A percentile compares a stretch with the other conserved stretches of the same genome.
phyloP scores from a whole-genome alignment of 1,139 yeast species.

The Magnusiomyces suaveolens region DNA sequence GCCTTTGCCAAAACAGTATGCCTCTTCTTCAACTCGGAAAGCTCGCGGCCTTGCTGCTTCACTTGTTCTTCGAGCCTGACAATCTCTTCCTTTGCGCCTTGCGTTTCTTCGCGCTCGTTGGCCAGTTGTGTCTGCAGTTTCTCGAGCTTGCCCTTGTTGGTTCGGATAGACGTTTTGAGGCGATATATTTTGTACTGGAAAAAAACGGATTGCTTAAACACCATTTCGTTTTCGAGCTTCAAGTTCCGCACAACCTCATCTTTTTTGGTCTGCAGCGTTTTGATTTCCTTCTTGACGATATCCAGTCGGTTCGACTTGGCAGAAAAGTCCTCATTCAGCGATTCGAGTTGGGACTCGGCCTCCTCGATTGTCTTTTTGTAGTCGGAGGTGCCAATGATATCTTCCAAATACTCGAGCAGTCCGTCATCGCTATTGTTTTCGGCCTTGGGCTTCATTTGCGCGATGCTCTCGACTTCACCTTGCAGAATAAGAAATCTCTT shows the following conservation, averaged over 20 bases:
- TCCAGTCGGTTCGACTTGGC: constrained; percentile 76
- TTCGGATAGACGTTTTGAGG: constrained; percentile 35
- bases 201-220: constrained; percentile 45
- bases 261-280: constrained; percentile 58
- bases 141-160: constrained; percentile 34
- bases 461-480: constrained; percentile 97
- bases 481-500: constrained; percentile 88
- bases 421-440: constrained; percentile 92
- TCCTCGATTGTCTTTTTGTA: constrained; percentile 73
- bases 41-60: constrained; percentile 32
- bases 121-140: constrained; percentile 41
- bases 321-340: constrained; percentile 63
- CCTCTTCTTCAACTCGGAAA: constrained; percentile 22
- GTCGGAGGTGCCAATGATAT: constrained; percentile 86
- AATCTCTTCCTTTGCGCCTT: constrained; percentile 35
- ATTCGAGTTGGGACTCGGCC: constrained; percentile 50
- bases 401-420: constrained; percentile 83
- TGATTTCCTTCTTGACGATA: constrained; percentile 69
- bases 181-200: constrained; percentile 46
- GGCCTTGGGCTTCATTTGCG: constrained; percentile 97
- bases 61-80: constrained; percentile 31
- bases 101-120: constrained; percentile 39
- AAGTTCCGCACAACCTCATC: constrained; percentile 61
- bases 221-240: constrained; percentile 53
- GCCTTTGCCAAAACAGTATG: constrained; percentile 21